Evolutionary conservation across 1,284 basidiomycete genomes (phyloP).

Genomic region (Apiotrichum porosum): DNA sequence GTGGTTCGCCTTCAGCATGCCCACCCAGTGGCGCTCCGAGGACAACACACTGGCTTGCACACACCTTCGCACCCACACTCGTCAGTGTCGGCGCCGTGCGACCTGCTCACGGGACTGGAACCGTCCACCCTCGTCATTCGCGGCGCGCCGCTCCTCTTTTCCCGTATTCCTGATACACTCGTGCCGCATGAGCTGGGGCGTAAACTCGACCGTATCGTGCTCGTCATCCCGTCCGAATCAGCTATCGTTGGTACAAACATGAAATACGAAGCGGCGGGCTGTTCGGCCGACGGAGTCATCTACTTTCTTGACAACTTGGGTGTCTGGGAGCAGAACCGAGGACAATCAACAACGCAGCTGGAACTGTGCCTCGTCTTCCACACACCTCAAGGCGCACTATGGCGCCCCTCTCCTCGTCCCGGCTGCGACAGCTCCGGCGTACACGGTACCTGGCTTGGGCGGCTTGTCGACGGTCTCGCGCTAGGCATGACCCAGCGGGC

Average conservation of each 20-base stretch:
- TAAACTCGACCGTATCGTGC: not conserved
- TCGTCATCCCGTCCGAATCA: conserved; percentile 6
- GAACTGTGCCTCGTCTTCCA: too few relatives aligned
- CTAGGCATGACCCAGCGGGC: too few relatives aligned
- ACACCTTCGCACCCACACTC: not conserved
- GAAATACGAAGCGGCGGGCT: conserved; percentile 7
- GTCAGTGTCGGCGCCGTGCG: not conserved
- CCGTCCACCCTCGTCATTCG: conserved; percentile 4
- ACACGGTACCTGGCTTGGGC: too few relatives aligned
- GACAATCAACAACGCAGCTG: too few relatives aligned
- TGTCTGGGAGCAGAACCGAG: too few relatives aligned
- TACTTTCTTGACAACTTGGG: not conserved
- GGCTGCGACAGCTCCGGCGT: too few relatives aligned
- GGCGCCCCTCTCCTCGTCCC: too few relatives aligned
- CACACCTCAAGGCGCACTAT: too few relatives aligned
- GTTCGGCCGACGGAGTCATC: not conserved
- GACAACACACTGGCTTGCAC: not conserved
- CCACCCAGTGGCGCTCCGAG: not conserved
- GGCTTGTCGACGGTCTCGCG: too few relatives aligned
- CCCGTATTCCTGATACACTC: not conserved
- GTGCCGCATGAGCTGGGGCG: not conserved
- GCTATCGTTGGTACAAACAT: conserved; percentile 11
- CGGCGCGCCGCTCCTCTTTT: conserved; percentile 10
- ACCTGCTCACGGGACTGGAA: not conserved
- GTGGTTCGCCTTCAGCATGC: too few relatives aligned